phyloP scores from a whole-genome alignment of 2,329 filamentous ascomycete genomes.

The Diaporthe vexans region DNA sequence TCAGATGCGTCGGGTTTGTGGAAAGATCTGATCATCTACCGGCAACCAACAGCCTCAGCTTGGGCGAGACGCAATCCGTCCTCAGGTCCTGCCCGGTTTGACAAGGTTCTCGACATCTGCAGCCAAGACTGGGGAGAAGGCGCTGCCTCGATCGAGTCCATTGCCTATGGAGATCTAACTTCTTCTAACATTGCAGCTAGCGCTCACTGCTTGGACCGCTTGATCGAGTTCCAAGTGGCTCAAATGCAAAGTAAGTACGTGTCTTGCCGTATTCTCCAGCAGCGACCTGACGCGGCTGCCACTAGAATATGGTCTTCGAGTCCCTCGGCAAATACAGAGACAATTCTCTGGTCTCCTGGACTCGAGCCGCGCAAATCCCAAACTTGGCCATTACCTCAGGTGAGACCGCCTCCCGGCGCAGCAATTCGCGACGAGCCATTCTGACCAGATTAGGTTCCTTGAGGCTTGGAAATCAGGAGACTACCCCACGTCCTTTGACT shows the following conservation, averaged over 20 bases:
- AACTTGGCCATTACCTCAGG: slow-evolving; percentile 82
- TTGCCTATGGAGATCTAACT: slow-evolving; percentile 68
- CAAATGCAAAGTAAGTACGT: slow-evolving; percentile 80
- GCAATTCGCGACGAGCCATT: neutral
- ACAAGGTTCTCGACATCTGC: slow-evolving; percentile 66
- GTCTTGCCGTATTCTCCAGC: neutral
- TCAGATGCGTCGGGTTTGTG: slow-evolving; percentile 84
- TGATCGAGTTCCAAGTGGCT: slow-evolving; percentile 90
- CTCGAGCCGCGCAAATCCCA: slow-evolving; percentile 77
- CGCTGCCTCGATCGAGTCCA: slow-evolving; percentile 60
- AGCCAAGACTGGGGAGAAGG: slow-evolving; percentile 66
- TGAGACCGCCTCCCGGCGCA: slow-evolving; percentile 51
- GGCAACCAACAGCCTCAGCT: slow-evolving; percentile 78
- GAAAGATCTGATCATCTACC: slow-evolving; percentile 85
- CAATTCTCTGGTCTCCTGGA: slow-evolving; percentile 78
- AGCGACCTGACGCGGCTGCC: slow-evolving; percentile 39
- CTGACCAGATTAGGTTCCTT: slow-evolving; percentile 74
- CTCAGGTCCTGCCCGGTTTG: slow-evolving; percentile 70
- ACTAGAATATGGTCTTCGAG: slow-evolving; percentile 79
- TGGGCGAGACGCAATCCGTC: slow-evolving; percentile 74
- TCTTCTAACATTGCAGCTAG: slow-evolving; percentile 68
- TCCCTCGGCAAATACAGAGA: slow-evolving; percentile 80
- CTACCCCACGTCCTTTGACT: slow-evolving; percentile 90
- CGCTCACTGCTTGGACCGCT: slow-evolving; percentile 82
- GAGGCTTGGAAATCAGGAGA: slow-evolving; percentile 94